Percentiles rank a stretch among this genome's conserved stretches.
Evolutionary conservation across 2,329 filamentous ascomycete genomes (phyloP).

Genomic region (Annulohypoxylon truncatum): DNA sequence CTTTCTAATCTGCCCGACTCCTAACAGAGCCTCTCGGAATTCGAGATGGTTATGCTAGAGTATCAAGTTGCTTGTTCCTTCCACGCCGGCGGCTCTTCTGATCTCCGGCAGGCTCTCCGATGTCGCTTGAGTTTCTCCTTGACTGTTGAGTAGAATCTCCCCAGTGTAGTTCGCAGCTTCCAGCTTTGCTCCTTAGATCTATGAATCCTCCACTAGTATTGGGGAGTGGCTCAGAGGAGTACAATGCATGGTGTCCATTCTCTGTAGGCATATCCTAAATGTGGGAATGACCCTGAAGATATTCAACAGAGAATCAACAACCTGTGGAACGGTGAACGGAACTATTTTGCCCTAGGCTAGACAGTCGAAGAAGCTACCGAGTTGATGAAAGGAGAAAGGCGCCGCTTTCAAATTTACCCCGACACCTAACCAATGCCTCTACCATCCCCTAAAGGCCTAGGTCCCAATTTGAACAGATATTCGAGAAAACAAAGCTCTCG

Average conservation of each 20-base stretch:
- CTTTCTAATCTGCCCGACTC: slow-evolving; percentile 54
- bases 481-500: slow-evolving; percentile 52
- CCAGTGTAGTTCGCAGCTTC: not conserved
- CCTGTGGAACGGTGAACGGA: not conserved
- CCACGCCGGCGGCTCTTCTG: slow-evolving; percentile 3
- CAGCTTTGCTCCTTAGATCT: not conserved
- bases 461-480: slow-evolving; percentile 53
- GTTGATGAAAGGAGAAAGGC: slow-evolving; percentile 58
- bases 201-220: not conserved
- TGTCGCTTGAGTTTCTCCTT: slow-evolving; percentile 5
- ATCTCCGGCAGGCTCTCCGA: not conserved
- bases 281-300: not conserved
- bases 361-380: slow-evolving; percentile 58
- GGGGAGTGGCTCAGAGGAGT: not conserved
- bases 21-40: slow-evolving; percentile 53
- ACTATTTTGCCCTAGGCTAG: not conserved
- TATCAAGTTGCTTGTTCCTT: slow-evolving; percentile 47
- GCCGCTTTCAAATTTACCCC: not conserved
- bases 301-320: not conserved
- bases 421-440: not conserved
- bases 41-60: slow-evolving; percentile 57
- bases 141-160: not conserved
- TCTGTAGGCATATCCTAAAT: not conserved
- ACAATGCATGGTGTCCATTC: not conserved
- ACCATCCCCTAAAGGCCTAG: slow-evolving; percentile 54